phyloP scores from a whole-genome alignment of 352 stramenopile species.

The Aphanomyces astaci region DNA sequence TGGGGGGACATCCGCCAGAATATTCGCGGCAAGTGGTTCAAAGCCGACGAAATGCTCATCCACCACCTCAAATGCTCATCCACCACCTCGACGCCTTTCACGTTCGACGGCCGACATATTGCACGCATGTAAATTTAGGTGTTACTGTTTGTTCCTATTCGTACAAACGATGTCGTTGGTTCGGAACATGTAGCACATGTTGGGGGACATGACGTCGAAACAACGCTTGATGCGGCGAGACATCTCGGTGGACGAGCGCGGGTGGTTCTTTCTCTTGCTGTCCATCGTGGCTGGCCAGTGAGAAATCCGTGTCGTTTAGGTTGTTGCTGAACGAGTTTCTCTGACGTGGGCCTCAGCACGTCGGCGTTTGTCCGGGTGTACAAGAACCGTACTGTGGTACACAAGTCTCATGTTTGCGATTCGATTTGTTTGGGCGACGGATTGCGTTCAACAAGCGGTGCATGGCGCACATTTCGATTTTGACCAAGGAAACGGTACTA shows the following conservation, averaged over 20 bases:
- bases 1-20: constrained; percentile 10
- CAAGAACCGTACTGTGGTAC: not conserved
- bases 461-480: not conserved
- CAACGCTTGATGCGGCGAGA: not conserved
- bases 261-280: constrained; percentile 3
- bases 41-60: constrained; percentile 5
- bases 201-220: not conserved
- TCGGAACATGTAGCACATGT: constrained; percentile 6
- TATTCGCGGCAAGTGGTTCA: constrained; percentile 11
- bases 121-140: too few relatives aligned
- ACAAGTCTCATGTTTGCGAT: not conserved
- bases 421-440: constrained; percentile 1
- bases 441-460: constrained; percentile 6
- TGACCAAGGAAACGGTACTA: not conserved
- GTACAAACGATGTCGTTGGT: too few relatives aligned
- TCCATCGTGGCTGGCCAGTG: not conserved
- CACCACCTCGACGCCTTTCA: not conserved
- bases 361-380: not conserved
- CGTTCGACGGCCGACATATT: too few relatives aligned
- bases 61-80: too few relatives aligned
- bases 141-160: too few relatives aligned
- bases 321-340: not conserved
- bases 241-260: constrained; percentile 1
- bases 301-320: not conserved
- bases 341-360: constrained; percentile 5